Conservation (phyloP, 2,329 filamentous ascomycete species). For the Rhinocladiella mackenziei region DNA sequence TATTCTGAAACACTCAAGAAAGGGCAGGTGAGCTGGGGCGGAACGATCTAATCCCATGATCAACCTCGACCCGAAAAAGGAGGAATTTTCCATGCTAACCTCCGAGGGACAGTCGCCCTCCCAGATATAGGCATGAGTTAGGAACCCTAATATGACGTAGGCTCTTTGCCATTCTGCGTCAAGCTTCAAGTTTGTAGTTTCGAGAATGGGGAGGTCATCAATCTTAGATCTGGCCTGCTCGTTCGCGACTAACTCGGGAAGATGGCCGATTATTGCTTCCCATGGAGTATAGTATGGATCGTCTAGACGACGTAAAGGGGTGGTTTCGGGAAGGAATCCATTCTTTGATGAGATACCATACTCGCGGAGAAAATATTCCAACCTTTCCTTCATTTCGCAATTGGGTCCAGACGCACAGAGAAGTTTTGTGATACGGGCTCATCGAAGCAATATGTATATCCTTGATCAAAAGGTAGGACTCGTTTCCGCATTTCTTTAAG, state of each 20-base stretch:
- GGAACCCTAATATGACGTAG: slow-evolving; percentile 69
- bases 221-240: slow-evolving; percentile 71
- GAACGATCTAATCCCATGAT: slow-evolving; percentile 33
- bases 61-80: neutral
- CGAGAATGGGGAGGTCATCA: slow-evolving; percentile 72
- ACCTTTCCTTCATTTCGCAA: slow-evolving; percentile 12
- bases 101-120: slow-evolving; percentile 67
- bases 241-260: slow-evolving; percentile 72
- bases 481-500: too few species aligned
- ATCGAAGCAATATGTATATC: too few species aligned
- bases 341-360: slow-evolving; percentile 39
- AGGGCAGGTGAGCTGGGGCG: slow-evolving; percentile 37
- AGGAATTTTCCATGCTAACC: slow-evolving; percentile 41
- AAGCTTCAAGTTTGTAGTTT: slow-evolving; percentile 68
- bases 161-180: slow-evolving; percentile 85
- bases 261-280: slow-evolving; percentile 73
- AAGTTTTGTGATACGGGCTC: too few species aligned
- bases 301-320: slow-evolving; percentile 69
- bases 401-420: neutral
- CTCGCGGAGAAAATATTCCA: slow-evolving; percentile 3
- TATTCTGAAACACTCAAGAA: slow-evolving; percentile 37
- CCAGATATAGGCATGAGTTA: slow-evolving; percentile 82
- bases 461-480: too few species aligned
- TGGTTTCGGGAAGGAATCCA: slow-evolving; percentile 76
- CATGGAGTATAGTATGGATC: slow-evolving; percentile 87